Evolutionary conservation across 495 filamentous ascomycete species (phyloP).

Genomic region (Bacidia rubella): DNA sequence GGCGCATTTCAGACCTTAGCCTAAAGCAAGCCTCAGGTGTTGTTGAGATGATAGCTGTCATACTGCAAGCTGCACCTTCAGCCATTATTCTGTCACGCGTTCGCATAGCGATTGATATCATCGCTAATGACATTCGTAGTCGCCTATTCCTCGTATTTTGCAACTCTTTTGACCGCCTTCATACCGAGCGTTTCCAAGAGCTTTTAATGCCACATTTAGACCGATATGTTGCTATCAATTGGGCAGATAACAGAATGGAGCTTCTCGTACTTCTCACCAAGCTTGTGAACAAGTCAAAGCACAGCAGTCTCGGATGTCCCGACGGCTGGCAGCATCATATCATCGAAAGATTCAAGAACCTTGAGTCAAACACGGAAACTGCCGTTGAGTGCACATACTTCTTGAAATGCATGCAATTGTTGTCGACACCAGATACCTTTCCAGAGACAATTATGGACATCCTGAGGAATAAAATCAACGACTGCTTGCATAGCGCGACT

Average conservation of each 20-base stretch:
- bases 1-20: constrained; percentile 27
- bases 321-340: constrained; percentile 58
- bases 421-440: constrained; percentile 20
- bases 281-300: constrained; percentile 43
- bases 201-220: constrained; percentile 71
- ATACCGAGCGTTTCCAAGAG: constrained; percentile 59
- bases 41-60: constrained; percentile 48
- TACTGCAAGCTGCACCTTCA: constrained; percentile 63
- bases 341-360: constrained; percentile 44
- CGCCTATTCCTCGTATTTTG: constrained; percentile 71
- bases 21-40: constrained; percentile 40
- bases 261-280: constrained; percentile 57
- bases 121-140: constrained; percentile 49
- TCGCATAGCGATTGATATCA: constrained; percentile 44
- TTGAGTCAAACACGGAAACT: constrained; percentile 16
- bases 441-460: constrained; percentile 6
- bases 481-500: constrained; percentile 2
- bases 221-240: constrained; percentile 60
- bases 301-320: constrained; percentile 47
- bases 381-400: constrained; percentile 28
- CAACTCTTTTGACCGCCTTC: constrained; percentile 58
- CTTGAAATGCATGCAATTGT: constrained; percentile 26
- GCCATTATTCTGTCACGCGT: constrained; percentile 61
- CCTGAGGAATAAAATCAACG: constrained; percentile 5
- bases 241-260: constrained; percentile 52